Evolutionary conservation across 163 green algal genomes (phyloP).

Genomic region (Prototheca wickerhamii): DNA sequence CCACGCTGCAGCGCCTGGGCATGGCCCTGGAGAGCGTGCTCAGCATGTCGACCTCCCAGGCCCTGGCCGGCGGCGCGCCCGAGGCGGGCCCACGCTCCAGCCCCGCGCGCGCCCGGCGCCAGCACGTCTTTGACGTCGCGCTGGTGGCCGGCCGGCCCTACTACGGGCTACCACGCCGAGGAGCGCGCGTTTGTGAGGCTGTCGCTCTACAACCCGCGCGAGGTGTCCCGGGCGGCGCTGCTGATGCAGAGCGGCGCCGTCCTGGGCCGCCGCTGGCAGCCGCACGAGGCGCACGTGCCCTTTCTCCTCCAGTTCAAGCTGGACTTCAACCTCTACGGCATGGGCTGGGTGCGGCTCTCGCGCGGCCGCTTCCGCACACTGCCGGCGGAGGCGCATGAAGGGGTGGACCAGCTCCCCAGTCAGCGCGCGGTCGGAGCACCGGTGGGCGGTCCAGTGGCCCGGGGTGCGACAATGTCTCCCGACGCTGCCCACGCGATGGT

Average conservation of each 20-base stretch:
- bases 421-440: too few species aligned
- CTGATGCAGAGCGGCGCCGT: slow-evolving; percentile 52
- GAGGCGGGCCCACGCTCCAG: not conserved
- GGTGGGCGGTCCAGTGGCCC: not conserved
- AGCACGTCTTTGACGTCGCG: slow-evolving; percentile 45
- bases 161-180: slow-evolving; percentile 73
- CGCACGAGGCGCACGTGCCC: slow-evolving; percentile 86
- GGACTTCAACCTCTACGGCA: slow-evolving; percentile 91
- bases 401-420: too few species aligned
- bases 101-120: slow-evolving; percentile 7
- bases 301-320: slow-evolving; percentile 96
- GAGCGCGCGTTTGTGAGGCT: slow-evolving; percentile 69
- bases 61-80: not conserved
- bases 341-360: slow-evolving; percentile 62
- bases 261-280: slow-evolving; percentile 63
- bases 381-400: too few species aligned
- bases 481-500: too few species aligned
- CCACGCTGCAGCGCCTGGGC: slow-evolving; percentile 33
- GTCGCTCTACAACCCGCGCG: slow-evolving; percentile 42
- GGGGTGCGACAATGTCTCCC: too few species aligned
- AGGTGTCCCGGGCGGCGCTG: slow-evolving; percentile 25
- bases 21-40: slow-evolving; percentile 19
- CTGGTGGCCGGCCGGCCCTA: slow-evolving; percentile 69
- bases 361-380: slow-evolving; percentile 58
- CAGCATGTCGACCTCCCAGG: slow-evolving; percentile 6